phyloP scores from a whole-genome alignment of 768 basidiomycete species.

The Boletus pseudopeckii region DNA sequence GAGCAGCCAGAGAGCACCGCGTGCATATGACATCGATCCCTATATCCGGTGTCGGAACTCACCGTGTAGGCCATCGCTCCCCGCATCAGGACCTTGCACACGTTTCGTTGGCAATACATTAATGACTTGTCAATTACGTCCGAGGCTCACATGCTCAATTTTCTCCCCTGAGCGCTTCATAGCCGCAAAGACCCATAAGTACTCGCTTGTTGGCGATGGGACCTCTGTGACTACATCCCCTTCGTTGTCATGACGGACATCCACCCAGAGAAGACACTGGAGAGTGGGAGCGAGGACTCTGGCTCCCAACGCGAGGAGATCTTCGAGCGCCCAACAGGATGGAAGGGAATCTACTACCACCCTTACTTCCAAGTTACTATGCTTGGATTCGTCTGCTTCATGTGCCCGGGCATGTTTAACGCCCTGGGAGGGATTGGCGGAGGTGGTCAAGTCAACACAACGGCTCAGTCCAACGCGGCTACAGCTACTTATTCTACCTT shows the following conservation, averaged over 20 bases:
- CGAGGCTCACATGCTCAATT: conserved; percentile 13
- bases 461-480: conserved; percentile 67
- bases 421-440: conserved; percentile 76
- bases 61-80: background rate
- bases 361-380: conserved; percentile 45
- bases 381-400: conserved; percentile 65
- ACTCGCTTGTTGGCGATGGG: background rate
- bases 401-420: conserved; percentile 71
- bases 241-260: conserved; percentile 15
- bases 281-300: conserved; percentile 29
- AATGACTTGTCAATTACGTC: conserved; percentile 7
- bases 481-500: conserved; percentile 66
- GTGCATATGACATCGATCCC: background rate
- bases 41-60: background rate
- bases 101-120: no score
- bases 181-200: conserved; percentile 10
- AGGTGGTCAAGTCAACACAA: conserved; percentile 67
- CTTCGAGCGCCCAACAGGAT: conserved; percentile 47
- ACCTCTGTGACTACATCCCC: background rate
- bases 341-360: conserved; percentile 56
- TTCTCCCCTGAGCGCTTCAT: background rate
- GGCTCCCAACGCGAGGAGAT: conserved; percentile 28
- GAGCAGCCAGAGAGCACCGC: background rate
- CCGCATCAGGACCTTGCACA: background rate
- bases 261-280: conserved; percentile 19